Conservation (phyloP, 2,329 filamentous ascomycete genomes). For the Aureobasidium sp. region DNA sequence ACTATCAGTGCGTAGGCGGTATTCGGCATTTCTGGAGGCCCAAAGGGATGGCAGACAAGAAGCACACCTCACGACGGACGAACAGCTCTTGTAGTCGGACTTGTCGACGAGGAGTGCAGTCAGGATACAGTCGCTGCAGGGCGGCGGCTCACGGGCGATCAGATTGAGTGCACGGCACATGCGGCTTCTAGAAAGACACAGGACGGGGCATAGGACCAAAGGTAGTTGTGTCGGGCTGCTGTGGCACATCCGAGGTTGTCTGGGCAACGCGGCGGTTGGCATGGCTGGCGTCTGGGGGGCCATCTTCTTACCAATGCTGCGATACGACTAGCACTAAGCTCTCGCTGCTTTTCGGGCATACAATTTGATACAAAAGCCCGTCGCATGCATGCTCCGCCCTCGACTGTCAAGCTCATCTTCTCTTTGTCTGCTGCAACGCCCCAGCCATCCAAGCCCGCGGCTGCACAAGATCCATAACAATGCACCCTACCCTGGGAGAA, state of each 20-base stretch:
- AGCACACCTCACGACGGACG: not conserved
- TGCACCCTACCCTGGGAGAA: conserved; percentile 16
- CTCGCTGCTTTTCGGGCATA: not conserved
- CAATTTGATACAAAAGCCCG: conserved; percentile 4
- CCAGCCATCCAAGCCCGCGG: not conserved
- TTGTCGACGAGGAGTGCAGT: not conserved
- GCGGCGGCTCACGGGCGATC: not conserved
- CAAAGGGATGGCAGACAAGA: not conserved
- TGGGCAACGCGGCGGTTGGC: not conserved
- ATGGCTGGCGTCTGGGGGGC: not conserved
- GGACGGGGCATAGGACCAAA: not conserved
- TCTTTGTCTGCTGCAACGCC: not conserved
- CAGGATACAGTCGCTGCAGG: not conserved
- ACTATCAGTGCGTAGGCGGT: conserved; percentile 5
- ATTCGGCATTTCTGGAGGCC: conserved; percentile 4
- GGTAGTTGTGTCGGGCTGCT: not conserved
- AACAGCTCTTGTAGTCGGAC: not conserved
- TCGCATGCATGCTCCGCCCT: conserved; percentile 5
- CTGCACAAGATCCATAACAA: conserved; percentile 1
- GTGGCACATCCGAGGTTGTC: not conserved
- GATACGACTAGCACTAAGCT: not conserved
- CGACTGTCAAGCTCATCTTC: not conserved
- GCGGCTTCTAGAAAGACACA: not conserved
- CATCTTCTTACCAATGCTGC: not conserved
- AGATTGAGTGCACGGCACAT: not conserved